These are phyloP conservation scores for Penicillium sp. DNA, from an alignment of 2,329 filamentous ascomycete species.

Conservation along the genomic window DNA sequence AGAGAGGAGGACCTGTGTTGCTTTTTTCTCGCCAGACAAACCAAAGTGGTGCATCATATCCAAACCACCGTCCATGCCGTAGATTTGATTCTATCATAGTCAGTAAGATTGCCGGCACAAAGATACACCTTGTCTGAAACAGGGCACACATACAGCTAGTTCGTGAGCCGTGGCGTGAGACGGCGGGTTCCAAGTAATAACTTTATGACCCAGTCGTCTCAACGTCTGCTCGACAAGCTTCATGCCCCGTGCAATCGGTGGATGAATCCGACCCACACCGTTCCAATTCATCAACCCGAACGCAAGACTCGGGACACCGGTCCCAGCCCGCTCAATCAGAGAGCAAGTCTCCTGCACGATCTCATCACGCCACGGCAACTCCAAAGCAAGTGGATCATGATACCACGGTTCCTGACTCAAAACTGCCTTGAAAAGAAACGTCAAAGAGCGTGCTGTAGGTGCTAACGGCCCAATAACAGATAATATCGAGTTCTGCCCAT, in stretches of 20 bases:
- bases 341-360: slow-evolving; percentile 36
- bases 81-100: slow-evolving; percentile 21
- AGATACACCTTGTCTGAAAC: not conserved
- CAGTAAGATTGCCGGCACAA: slow-evolving; percentile 10
- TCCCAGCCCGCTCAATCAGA: slow-evolving; percentile 38
- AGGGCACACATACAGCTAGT: slow-evolving; percentile 33
- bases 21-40: slow-evolving; percentile 57
- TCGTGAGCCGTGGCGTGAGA: slow-evolving; percentile 44
- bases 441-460: slow-evolving; percentile 55
- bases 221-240: slow-evolving; percentile 52
- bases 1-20: slow-evolving; percentile 44
- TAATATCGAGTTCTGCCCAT: slow-evolving; percentile 63
- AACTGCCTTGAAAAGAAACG: slow-evolving; percentile 57
- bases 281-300: slow-evolving; percentile 59
- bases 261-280: slow-evolving; percentile 52
- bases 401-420: slow-evolving; percentile 64
- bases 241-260: slow-evolving; percentile 59
- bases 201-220: slow-evolving; percentile 55
- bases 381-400: slow-evolving; percentile 63
- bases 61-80: slow-evolving; percentile 49
- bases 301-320: slow-evolving; percentile 43
- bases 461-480: slow-evolving; percentile 66
- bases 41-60: slow-evolving; percentile 53
- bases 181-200: slow-evolving; percentile 62
- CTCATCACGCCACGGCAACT: slow-evolving; percentile 64